Evolutionary conservation across 495 filamentous ascomycete genomes (phyloP), one percentile per base, ranked within the genome.

Genomic region (Xylaria cubensis): DNA sequence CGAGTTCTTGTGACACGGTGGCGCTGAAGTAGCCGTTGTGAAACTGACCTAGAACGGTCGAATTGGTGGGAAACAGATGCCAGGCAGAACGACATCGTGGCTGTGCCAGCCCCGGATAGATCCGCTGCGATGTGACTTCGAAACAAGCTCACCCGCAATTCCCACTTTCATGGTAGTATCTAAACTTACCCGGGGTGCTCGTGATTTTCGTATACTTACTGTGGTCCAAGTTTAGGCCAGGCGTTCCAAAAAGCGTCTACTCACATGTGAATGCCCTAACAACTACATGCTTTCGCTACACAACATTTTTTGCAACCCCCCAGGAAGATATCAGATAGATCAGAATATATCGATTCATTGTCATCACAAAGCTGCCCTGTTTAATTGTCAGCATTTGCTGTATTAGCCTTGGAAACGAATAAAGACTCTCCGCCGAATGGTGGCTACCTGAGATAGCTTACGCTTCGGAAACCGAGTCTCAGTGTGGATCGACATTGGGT

Each of bases 61-160:
- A 71, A 26, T 59, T 24, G 10, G 36, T 34, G 39, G 50, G 32
- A 56, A 10, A 50, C 5, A 13, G 4, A 59, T 36, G 41, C 48
- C 36, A 50, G 24, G 51, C 24, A 50, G 39, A 36, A 71, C 62
- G 5, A 46, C 62, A 65, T 71, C 42, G 69, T 71, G 69, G 61
- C 69, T 64, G 42, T 48, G 61, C 61, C 68, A 63, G 19, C 59
- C 34, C 61, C 51, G 63, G 70, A 46, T 67, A 72, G 70, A 72
- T 72, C 70, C 62, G 70, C 70, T 24, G 51, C 21, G 63, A 72
- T 72, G 51, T 19, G 19, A 72, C 70, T 32, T 59, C 53, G 17
- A 48, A 17, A 59, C 21, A 56, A 12, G 15, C 24, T 41, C 39
- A 32, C 26, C 53, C 70, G 34, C 41, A 59, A 44, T 58, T 62